Evolutionary conservation across 208 protist species (phyloP).

Genomic region (Trichomonas tenax): DNA sequence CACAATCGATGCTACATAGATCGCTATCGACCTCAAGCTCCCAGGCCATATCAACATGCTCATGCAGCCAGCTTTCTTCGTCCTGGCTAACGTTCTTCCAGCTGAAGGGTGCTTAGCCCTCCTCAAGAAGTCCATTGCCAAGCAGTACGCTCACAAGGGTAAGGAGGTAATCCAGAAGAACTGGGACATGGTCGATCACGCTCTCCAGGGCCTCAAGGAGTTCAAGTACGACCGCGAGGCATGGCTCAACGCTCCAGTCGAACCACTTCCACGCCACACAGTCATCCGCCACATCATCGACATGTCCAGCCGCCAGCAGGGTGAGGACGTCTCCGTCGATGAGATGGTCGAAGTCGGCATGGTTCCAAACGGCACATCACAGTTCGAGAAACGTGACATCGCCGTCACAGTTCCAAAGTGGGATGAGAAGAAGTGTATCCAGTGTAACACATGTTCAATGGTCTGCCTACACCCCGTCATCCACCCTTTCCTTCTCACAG

Average conservation of each 20-base stretch:
- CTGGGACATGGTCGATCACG: constrained; percentile 34
- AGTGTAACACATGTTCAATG: constrained; percentile 54
- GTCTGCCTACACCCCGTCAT: constrained; percentile 58
- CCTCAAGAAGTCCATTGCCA: constrained; percentile 44
- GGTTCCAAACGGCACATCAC: constrained; percentile 29
- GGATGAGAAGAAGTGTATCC: constrained; percentile 49
- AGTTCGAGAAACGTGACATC: constrained; percentile 46
- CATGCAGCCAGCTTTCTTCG: constrained; percentile 58
- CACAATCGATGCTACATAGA: constrained; percentile 44
- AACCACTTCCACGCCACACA: neutral
- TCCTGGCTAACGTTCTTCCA: constrained; percentile 46
- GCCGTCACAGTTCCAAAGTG: constrained; percentile 42
- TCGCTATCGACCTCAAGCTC: constrained; percentile 34
- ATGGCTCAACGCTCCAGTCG: neutral
- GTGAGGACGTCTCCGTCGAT: neutral
- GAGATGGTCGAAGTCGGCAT: neutral
- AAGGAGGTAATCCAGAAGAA: constrained; percentile 45
- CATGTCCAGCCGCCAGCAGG: neutral
- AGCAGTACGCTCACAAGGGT: constrained; percentile 49
- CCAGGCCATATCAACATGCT: constrained; percentile 51
- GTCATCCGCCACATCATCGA: neutral
- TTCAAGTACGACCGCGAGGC: neutral
- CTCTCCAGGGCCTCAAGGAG: constrained; percentile 12
- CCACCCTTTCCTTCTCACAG: constrained; percentile 44
- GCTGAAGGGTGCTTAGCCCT: constrained; percentile 28